Base-by-base conservation (phyloP, 177 flowering plant genomes). In the Vitis hybrid region DNA sequence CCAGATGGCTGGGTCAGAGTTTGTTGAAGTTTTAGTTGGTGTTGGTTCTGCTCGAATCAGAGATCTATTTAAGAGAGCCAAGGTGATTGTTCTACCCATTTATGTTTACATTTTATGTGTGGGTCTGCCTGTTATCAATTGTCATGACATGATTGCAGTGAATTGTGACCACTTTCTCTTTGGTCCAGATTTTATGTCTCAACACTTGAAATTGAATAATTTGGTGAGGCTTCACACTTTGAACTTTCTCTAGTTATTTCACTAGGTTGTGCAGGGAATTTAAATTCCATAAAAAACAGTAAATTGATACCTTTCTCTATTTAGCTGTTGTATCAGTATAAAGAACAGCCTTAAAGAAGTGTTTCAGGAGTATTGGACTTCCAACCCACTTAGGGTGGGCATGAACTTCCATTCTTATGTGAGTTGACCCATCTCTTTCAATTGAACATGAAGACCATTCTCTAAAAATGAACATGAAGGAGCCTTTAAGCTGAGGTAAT, bases 21-120 rank as follows among this genome's bases (percentile, higher is more conserved):
- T 95, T 80, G 99, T 95, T 66, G 99, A 93, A 84, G 94, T 95
- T 63, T 80, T 93, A 54, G 99, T 95, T 75, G 99, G 99, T 80
- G 98, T 95, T 80, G 99, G 99, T 69, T 89, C 99, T 77, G 96
- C 99, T 72, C 97, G 97, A 78, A 88, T 95, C 39, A 85, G 99
- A 65, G 99, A 93, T 83, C 81, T 95, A 64, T 95, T 95, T 70
- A 93, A 86, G 80, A 83, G 99, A 82, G 98, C 98, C 34, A 93
- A 95, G 98, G 97, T 92, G 64, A 78, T 67, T 72, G 18, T 61
- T n/a, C 60, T 72, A 30, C 19, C n/a, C 21, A 60, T 61, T 65
- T 15, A 39, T 34, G 49, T 66, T 32, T 23, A n/a, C 32, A 11
- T 30, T 19, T 32, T 1, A 12, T 4, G 17, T 62, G 45, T 59